Conservation (phyloP, 441 rosid genomes). For the Jatropha multifida region DNA sequence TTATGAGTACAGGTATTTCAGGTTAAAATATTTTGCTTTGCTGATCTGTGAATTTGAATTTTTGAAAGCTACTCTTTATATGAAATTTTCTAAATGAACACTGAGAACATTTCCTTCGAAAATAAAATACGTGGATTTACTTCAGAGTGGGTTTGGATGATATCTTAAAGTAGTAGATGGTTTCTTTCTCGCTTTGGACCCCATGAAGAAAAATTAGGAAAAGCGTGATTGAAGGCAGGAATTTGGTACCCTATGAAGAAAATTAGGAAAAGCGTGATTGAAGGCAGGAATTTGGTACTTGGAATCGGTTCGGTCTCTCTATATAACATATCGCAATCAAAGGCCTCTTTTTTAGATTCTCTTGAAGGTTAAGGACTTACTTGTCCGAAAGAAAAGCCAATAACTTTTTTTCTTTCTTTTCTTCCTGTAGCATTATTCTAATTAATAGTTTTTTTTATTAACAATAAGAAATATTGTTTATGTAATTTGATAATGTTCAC, state of each 20-base stretch:
- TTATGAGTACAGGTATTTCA: slow-evolving; percentile 79
- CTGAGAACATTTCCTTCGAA: not conserved
- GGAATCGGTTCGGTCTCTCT: not conserved
- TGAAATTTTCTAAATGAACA: not conserved
- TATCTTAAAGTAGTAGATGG: not conserved
- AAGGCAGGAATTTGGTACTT: not conserved
- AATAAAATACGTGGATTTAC: not conserved
- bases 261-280: not conserved
- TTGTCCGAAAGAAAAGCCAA: not conserved
- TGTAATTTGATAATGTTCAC: not conserved
- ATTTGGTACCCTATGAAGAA: not conserved
- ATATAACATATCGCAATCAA: not conserved
- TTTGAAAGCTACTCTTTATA: not conserved
- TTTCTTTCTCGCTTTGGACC: not conserved
- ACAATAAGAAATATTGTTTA: not conserved
- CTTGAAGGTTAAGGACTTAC: not conserved
- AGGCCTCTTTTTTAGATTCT: not conserved
- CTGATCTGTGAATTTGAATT: not conserved
- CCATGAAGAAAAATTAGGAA: not conserved
- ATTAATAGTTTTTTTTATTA: not conserved
- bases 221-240: not conserved
- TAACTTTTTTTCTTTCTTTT: not conserved
- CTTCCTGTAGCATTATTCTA: not conserved
- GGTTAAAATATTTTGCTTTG: slow-evolving; percentile 10
- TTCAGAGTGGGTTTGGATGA: slow-evolving; percentile 7